Base-by-base conservation (phyloP, 257 asterid genomes). In the Lithospermum erythrorhizon region DNA sequence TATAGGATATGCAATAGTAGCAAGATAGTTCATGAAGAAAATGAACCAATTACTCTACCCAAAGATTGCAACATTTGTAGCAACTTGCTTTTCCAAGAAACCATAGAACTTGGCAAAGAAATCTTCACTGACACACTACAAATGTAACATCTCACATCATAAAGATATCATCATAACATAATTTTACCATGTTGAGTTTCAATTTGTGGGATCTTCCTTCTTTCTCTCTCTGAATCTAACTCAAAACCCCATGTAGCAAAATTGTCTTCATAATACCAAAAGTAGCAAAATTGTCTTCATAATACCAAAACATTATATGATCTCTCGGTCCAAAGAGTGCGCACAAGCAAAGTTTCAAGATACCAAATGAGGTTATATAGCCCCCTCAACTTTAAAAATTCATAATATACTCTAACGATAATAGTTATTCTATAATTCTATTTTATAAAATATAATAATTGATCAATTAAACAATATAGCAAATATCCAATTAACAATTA, bases 151-250 rank as follows among this genome's bases (percentile, higher is more conserved):
- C n/a, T 6, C 21, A 2, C 54, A 49, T 49, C 58, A 54, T 21
- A 55, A 55, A 55, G 58, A 55, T 55, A 55, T 55, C 58, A 55
- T 55, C 8, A 55, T 55, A 55, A 9, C 30, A 20, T 21, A 55
- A 7, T 17, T 20, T 51, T 7, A 23, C 24, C 19, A n/a, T n/a
- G n/a, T n/a, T n/a, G n/a, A n/a, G n/a, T 55, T n/a, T 17, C 32
- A 55, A 21, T 30, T 41, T 59, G 27, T 59, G 45, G 64, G 21
- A 59, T 21, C 59, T 55, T 55, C 16, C 11, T 21, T 20, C 23
- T n/a, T 21, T 52, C 22, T n/a, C 56, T 27, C 32, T 27, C 32
- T 27, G 32, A 16, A 55, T 55, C 29, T 21, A 22, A 19, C 59
- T 55, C 11, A 55, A 55, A 21, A 21, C 30, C 59, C 59, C 22